Conservation (phyloP, 805 yeast genomes). For the Lipomyces japonicus region DNA sequence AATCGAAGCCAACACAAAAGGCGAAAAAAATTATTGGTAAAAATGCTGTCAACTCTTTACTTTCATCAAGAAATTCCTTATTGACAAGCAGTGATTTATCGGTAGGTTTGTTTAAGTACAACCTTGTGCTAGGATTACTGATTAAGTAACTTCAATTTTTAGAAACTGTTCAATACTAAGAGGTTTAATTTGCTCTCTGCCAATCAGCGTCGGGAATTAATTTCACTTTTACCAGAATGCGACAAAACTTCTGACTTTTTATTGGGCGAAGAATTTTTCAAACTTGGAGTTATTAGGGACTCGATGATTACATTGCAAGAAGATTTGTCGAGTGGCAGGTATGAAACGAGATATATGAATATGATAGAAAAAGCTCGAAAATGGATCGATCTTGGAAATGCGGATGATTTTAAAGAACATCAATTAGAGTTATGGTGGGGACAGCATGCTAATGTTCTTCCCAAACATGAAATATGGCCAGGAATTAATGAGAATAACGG, state of each 20-base stretch:
- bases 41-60: neutral
- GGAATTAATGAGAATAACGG: neutral
- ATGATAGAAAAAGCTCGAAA: neutral
- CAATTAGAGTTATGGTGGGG: constrained; percentile 15
- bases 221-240: neutral
- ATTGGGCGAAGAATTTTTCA: constrained; percentile 3
- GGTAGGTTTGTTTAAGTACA: neutral
- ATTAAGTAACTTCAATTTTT: neutral
- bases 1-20: too few species aligned
- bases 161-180: neutral
- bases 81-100: neutral
- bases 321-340: constrained; percentile 6
- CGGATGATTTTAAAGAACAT: constrained; percentile 5
- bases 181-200: neutral
- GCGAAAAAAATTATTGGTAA: neutral
- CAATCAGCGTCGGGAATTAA: neutral
- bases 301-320: constrained; percentile 5
- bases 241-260: neutral
- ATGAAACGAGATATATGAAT: neutral
- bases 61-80: neutral
- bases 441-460: neutral
- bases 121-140: neutral
- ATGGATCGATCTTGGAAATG: neutral
- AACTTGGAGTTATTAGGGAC: neutral
- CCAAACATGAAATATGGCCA: neutral